Base-by-base conservation (phyloP, 208 protist species). In the Phytomonas serpens region DNA sequence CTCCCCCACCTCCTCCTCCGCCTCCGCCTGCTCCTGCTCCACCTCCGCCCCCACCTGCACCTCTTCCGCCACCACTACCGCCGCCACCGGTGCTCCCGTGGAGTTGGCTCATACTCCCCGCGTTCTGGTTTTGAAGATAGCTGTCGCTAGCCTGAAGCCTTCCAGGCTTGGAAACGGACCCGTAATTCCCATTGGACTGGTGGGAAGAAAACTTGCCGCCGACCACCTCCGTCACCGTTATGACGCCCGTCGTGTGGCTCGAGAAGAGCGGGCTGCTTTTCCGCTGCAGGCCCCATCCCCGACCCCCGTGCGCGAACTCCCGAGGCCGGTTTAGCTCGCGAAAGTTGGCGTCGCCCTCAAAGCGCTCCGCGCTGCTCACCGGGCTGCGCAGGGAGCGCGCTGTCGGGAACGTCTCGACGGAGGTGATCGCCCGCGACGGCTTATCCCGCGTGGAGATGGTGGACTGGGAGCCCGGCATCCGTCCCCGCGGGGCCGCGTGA, bases 31-130 rank as follows among this genome's bases (percentile, higher is more conserved):
- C 71, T 80, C 81, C 51, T 76, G 64, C 65, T 76, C 68, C 40
- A 61, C 67, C 34, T 73, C 52, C 19, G 67, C 75, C 19, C 68
- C 27, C 57, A 61, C 27, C 31, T 76, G 16, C n/a, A 74, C 67
- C 76, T 83, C 74, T 68, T 80, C 81, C 51, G 80, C 72, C 6
- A 77, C 81, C 30, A 73, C 68, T 0, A 80, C 52, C 14, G 74
- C 36, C 14, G 73, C 67, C 61, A 63, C 69, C 37, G 34, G 57
- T 0, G 31, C 67, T 0, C 42, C 38, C 11, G 42, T 19, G 13
- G n/a, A 0, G 29, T 47, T 30, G 6, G 34, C 34, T 6, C 34
- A 6, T 6, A 36, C 34, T 36, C 2, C 34, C 34, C 34, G 34
- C 34, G 34, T 36, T 7, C 34, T 36, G 34, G 34, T 36, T 36